Evolutionary conservation across 164 flowering plant genomes (phyloP).

Genomic region (Nymphaea colorata): DNA sequence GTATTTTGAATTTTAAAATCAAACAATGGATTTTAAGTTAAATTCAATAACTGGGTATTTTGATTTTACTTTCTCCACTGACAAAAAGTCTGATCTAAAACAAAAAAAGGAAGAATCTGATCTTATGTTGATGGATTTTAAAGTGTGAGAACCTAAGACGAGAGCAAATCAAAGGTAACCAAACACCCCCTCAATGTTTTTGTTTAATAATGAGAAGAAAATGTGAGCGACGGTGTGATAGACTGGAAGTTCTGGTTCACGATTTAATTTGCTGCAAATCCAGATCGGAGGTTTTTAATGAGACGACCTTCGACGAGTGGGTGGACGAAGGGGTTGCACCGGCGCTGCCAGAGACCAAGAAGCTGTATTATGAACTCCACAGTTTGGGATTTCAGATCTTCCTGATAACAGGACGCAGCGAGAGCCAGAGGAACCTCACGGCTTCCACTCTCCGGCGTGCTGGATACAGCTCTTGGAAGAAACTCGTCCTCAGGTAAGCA

Average conservation of each 20-base stretch:
- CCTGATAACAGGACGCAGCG: conserved; percentile 67
- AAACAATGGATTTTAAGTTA: no score
- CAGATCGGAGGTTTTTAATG: conserved; percentile 48
- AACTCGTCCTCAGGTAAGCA: conserved; percentile 56
- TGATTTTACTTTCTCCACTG: no score
- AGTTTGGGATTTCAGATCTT: conserved; percentile 49
- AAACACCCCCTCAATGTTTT: no score
- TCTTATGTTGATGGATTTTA: no score
- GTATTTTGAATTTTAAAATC: no score
- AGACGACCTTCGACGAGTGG: conserved; percentile 49
- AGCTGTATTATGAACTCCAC: conserved; percentile 51
- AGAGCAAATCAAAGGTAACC: no score
- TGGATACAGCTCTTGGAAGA: conserved; percentile 63
- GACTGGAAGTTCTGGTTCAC: neutral
- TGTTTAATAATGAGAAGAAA: no score
- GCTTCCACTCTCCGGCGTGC: conserved; percentile 35
- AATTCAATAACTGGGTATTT: no score
- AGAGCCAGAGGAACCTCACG: conserved; percentile 45
- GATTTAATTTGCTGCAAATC: neutral
- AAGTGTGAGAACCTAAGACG: no score
- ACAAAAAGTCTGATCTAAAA: no score
- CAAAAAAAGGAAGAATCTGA: no score
- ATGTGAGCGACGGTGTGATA: no score
- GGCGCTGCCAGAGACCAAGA: conserved; percentile 57
- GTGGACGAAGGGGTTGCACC: conserved; percentile 56